Percentiles rank a stretch among this genome's conserved stretches.
Evolutionary conservation across 306 rosid species (phyloP).

Genomic region (Trifolium repens): DNA sequence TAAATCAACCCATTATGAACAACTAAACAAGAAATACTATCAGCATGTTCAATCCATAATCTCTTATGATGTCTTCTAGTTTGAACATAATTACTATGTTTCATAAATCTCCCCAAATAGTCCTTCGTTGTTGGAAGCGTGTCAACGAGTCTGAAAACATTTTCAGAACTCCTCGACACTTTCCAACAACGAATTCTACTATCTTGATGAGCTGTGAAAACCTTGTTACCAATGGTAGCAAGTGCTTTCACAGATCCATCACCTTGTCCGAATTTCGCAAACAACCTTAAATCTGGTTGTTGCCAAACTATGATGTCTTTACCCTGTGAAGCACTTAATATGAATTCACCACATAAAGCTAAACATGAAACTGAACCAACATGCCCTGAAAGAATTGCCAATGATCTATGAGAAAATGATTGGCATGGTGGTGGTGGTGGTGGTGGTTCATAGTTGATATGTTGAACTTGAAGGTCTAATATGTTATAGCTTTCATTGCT

Average conservation of each 20-base stretch:
- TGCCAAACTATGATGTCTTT: constrained; percentile 92
- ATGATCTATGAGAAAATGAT: constrained; percentile 52
- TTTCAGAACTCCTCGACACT: constrained; percentile 77
- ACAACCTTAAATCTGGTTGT: constrained; percentile 76
- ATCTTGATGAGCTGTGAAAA: constrained; percentile 89
- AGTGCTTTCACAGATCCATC: constrained; percentile 88
- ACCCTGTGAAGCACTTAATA: constrained; percentile 86
- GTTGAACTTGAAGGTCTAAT: neutral
- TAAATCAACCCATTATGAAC: constrained; percentile 70
- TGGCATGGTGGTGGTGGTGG: constrained; percentile 32
- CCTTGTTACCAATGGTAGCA: constrained; percentile 65
- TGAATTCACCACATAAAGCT: constrained; percentile 90
- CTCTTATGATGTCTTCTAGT: constrained; percentile 82
- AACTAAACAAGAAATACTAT: constrained; percentile 83
- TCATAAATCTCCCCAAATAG: constrained; percentile 85
- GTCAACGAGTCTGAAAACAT: constrained; percentile 66
- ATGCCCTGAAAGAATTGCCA: constrained; percentile 80
- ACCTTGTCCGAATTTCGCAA: constrained; percentile 83
- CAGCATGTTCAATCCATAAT: constrained; percentile 89
- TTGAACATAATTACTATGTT: constrained; percentile 85
- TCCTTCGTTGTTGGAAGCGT: constrained; percentile 85
- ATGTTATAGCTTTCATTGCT: constrained; percentile 54
- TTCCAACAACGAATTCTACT: constrained; percentile 89
- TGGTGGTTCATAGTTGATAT: neutral
- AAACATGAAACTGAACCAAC: constrained; percentile 80